A percentile compares a stretch with the other conserved stretches of the same genome.
Evolutionary conservation across 2,329 filamentous ascomycete genomes (phyloP).

Genomic region (Fusarium hainanense): DNA sequence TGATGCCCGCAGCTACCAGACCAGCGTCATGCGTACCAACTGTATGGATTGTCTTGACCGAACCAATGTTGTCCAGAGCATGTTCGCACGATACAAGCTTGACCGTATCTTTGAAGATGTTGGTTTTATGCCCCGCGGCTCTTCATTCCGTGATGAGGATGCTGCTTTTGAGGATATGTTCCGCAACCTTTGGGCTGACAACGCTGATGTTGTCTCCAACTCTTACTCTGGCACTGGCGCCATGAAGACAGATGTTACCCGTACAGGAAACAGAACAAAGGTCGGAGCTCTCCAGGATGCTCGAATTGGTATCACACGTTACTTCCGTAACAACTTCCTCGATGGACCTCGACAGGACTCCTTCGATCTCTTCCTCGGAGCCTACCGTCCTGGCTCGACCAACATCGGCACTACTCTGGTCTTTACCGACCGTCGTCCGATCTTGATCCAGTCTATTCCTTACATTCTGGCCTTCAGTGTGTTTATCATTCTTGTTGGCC

Average conservation of each 20-base stretch:
- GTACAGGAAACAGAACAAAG: slow-evolving; percentile 89
- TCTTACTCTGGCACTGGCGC: slow-evolving; percentile 96
- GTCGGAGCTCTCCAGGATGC: slow-evolving; percentile 86
- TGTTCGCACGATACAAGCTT: slow-evolving; percentile 90
- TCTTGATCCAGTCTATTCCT: slow-evolving; percentile 92
- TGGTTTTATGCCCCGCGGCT: slow-evolving; percentile 79
- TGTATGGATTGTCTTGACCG: slow-evolving; percentile 99
- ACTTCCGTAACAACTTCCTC: slow-evolving; percentile 92
- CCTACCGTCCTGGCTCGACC: slow-evolving; percentile 79
- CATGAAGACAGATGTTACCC: slow-evolving; percentile 97
- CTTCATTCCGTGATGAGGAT: slow-evolving; percentile 81
- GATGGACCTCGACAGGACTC: slow-evolving; percentile 95
- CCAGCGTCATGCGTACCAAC: slow-evolving; percentile 93
- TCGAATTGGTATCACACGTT: slow-evolving; percentile 88
- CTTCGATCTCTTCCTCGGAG: slow-evolving; percentile 92
- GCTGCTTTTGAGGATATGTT: slow-evolving; percentile 87
- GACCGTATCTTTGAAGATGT: slow-evolving; percentile 89
- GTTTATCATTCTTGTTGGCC: slow-evolving; percentile 82
- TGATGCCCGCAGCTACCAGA: slow-evolving; percentile 84
- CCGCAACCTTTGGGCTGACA: slow-evolving; percentile 98
- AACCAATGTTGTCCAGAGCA: slow-evolving; percentile 97
- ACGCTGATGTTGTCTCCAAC: slow-evolving; percentile 92
- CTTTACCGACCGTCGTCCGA: slow-evolving; percentile 85
- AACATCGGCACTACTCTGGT: slow-evolving; percentile 77
- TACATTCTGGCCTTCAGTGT: slow-evolving; percentile 88